Percentiles rank a stretch among this genome's conserved stretches.
Conservation (phyloP, 1,284 basidiomycete genomes). For the Hemileia vastatrix region DNA sequence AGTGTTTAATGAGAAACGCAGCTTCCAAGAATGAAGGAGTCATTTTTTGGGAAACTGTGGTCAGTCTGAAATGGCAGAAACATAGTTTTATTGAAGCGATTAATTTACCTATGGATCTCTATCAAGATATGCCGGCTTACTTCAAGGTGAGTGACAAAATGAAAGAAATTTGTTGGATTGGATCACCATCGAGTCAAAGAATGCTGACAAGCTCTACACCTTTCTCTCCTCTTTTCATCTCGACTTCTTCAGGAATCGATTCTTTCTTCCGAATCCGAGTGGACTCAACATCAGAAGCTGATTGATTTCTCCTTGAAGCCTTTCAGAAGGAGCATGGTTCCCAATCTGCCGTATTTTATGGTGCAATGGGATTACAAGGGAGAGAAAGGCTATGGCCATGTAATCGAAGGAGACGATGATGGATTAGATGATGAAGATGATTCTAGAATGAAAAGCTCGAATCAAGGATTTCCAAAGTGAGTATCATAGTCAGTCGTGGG, state of each 20-base stretch:
- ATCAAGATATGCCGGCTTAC: constrained; percentile 75
- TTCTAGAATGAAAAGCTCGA: too few species aligned
- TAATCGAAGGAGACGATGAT: constrained; percentile 77
- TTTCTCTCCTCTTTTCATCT: constrained; percentile 3
- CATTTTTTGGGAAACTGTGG: constrained; percentile 85
- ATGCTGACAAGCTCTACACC: constrained; percentile 1
- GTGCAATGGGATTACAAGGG: constrained; percentile 95
- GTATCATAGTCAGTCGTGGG: too few species aligned
- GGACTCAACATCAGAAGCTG: constrained; percentile 92
- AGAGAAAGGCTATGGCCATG: constrained; percentile 90
- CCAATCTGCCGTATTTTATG: constrained; percentile 95
- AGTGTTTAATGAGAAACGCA: constrained; percentile 85
- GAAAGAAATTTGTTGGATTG: too few species aligned
- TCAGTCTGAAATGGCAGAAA: constrained; percentile 69
- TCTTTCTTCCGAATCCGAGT: constrained; percentile 78
- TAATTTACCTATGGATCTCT: constrained; percentile 71
- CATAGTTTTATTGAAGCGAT: constrained; percentile 89
- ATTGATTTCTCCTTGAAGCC: constrained; percentile 82
- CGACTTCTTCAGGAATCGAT: constrained; percentile 64
- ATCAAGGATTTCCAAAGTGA: constrained; percentile 62
- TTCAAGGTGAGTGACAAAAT: constrained; percentile 66
- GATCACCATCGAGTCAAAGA: too few species aligned
- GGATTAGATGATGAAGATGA: constrained; percentile 50
- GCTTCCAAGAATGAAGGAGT: constrained; percentile 71
- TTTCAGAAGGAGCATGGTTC: constrained; percentile 82